Evolutionary conservation across 1,284 basidiomycete species (phyloP).

Genomic region (Neolentinus lepideus): DNA sequence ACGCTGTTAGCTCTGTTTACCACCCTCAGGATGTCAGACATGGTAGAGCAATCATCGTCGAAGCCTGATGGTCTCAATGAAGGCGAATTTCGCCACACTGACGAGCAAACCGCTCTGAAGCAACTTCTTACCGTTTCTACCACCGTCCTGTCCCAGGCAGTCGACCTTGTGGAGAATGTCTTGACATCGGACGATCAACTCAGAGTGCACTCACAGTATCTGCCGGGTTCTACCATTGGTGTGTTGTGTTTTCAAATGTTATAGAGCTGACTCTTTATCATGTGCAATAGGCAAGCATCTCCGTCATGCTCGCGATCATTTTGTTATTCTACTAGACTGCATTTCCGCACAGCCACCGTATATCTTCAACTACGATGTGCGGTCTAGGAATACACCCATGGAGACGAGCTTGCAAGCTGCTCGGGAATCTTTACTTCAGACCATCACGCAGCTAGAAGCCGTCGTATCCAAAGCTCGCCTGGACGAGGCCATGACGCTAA

Average conservation of each 20-base stretch:
- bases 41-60: neutral
- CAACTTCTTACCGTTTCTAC: slow-evolving; percentile 59
- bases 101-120: slow-evolving; percentile 24
- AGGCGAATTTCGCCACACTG: slow-evolving; percentile 8
- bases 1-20: neutral
- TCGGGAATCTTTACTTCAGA: slow-evolving; percentile 42
- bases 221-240: slow-evolving; percentile 83
- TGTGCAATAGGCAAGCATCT: slow-evolving; percentile 63
- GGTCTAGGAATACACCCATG: slow-evolving; percentile 75
- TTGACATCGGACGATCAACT: slow-evolving; percentile 64
- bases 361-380: slow-evolving; percentile 65
- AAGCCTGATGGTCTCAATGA: neutral
- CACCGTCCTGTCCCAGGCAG: slow-evolving; percentile 59
- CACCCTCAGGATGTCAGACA: neutral
- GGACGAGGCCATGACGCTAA: slow-evolving; percentile 52
- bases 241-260: slow-evolving; percentile 10
- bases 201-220: slow-evolving; percentile 53
- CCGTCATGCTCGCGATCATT: slow-evolving; percentile 78
- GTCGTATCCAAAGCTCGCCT: slow-evolving; percentile 41
- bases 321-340: slow-evolving; percentile 55
- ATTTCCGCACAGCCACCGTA: slow-evolving; percentile 42
- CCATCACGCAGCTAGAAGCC: slow-evolving; percentile 49
- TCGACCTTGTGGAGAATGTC: slow-evolving; percentile 60
- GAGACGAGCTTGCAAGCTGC: slow-evolving; percentile 61
- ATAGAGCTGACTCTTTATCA: neutral